Percentiles rank a stretch among this genome's conserved stretches.
Conservation (phyloP, 495 filamentous ascomycete species). For the Bacidia gigantensis region DNA sequence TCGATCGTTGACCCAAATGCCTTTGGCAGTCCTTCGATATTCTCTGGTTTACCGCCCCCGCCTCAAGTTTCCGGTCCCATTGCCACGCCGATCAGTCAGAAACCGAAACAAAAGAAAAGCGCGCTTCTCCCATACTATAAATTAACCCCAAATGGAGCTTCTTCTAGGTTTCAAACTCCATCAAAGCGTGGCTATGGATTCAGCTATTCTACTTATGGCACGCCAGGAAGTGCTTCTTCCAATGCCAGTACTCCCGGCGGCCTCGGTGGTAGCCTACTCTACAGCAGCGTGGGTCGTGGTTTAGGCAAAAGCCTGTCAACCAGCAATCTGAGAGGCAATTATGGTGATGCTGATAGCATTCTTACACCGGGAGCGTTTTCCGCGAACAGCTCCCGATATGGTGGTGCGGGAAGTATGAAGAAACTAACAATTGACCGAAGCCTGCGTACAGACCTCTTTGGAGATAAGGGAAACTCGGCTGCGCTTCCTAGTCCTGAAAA, state of each 20-base stretch:
- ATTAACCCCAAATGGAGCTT: constrained; percentile 65
- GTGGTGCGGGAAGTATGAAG: constrained; percentile 58
- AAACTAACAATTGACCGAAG: constrained; percentile 80
- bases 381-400: constrained; percentile 46
- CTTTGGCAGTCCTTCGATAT: constrained; percentile 72
- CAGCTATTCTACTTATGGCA: constrained; percentile 77
- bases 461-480: constrained; percentile 29
- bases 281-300: constrained; percentile 38
- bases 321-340: constrained; percentile 53
- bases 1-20: constrained; percentile 66
- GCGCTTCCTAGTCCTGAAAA: constrained; percentile 20
- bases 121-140: constrained; percentile 77
- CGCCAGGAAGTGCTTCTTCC: constrained; percentile 57
- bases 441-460: constrained; percentile 64
- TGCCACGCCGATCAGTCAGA: constrained; percentile 69
- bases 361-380: constrained; percentile 78
- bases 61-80: constrained; percentile 63
- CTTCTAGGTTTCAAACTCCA: constrained; percentile 59
- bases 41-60: constrained; percentile 51
- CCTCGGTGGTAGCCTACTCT: constrained; percentile 51
- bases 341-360: constrained; percentile 64
- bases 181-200: constrained; percentile 75
- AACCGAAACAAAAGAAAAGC: constrained; percentile 58
- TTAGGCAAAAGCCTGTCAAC: constrained; percentile 48
- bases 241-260: constrained; percentile 53